phyloP scores from a whole-genome alignment of 768 basidiomycete genomes.

The Trametopsis cervina region DNA sequence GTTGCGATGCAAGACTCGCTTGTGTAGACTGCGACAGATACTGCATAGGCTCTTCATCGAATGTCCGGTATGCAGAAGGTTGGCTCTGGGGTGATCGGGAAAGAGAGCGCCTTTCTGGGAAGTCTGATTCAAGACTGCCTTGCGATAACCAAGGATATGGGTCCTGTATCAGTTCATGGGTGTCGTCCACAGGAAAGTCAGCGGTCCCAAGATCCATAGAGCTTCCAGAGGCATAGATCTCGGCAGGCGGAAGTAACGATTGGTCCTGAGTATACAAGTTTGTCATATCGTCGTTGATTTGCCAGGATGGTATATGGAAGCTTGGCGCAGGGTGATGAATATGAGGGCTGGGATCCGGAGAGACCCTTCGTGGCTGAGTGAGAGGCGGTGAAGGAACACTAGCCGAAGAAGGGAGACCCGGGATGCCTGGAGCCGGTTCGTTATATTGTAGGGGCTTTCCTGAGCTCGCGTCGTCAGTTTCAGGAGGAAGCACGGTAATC shows the following conservation, averaged over 20 bases:
- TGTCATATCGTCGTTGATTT: not conserved
- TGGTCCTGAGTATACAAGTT: not conserved
- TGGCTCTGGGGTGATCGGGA: too few species aligned
- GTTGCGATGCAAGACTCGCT: not conserved
- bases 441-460: too few species aligned
- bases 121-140: too few species aligned
- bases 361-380: not conserved
- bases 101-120: not conserved
- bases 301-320: not conserved
- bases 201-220: not conserved
- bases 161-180: not conserved
- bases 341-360: not conserved
- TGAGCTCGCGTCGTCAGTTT: too few species aligned
- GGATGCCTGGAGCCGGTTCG: too few species aligned
- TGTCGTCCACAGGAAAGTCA: not conserved
- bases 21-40: too few species aligned
- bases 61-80: too few species aligned
- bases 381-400: not conserved
- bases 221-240: not conserved
- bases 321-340: not conserved
- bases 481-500: too few species aligned
- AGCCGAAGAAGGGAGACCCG: not conserved
- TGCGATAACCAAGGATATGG: not conserved
- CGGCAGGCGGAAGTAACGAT: not conserved
- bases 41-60: too few species aligned